Base-by-base conservation (phyloP, 2,329 filamentous ascomycete genomes). In the Exophiala sideris region DNA sequence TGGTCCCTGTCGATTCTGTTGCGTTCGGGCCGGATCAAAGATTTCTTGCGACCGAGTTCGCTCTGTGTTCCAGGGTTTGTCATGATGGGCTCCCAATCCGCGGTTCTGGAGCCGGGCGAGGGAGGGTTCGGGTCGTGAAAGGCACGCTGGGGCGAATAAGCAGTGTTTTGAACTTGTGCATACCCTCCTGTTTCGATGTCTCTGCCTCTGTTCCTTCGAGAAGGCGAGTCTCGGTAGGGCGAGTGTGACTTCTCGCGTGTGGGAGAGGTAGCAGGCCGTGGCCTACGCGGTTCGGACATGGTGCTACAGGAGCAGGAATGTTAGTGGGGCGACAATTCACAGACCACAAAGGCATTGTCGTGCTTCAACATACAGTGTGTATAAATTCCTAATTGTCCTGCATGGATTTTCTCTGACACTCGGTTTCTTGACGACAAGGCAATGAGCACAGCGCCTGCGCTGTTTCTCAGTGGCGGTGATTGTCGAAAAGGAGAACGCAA, bases 1-100 rank as follows among this genome's bases (percentile, higher is more conserved):
- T 97, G 91, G 64, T 91, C 88, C 60, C 81, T 85, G 64, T 91
- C 88, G 63, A 95, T 89, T 63, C 88, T 84, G 66, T 87, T 87
- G 62, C 94, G 84, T 73, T 99, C 94, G 1, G 94, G 94, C 58
- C 88, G 82, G 67, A 99, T 86, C 60, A 99, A 77, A 70, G 89
- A 96, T 69, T 88, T 85, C 73, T 97, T 97, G 64, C 91, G 84
- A 57, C 73, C 70, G 53, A 85, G 63, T 12, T 84, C 82, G 14
- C 58, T 74, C 53, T 59, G 64, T 53, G 57, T 60, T 56, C 63
- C 58, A 56, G 62, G 65, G 18, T 70, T 65, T 8, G 71, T 67
- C 66, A 81, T 76, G 63, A 80, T 79, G 45, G 79, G 77, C 57
- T 83, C 80, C 50, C 74, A 73, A 55, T 83, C 81, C n/a, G 64